Conservation (phyloP, 2,329 filamentous ascomycete species). For the Periconia digitata region DNA sequence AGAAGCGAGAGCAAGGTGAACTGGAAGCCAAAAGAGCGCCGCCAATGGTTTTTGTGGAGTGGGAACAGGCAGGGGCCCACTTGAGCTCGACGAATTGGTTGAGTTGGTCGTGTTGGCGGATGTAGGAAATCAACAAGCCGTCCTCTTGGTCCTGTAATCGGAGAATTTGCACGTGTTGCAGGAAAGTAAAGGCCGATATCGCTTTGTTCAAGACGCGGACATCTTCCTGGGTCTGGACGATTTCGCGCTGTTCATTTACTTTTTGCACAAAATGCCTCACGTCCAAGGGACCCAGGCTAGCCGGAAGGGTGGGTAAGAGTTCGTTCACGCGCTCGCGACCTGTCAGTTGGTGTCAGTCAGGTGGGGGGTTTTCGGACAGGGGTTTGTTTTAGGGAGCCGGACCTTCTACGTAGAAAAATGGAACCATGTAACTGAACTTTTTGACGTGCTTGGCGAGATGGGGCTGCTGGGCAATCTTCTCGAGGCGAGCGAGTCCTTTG, state of each 20-base stretch:
- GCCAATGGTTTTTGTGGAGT: conserved; percentile 61
- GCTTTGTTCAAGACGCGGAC: conserved; percentile 56
- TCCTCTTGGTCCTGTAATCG: conserved; percentile 63
- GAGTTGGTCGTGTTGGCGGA: conserved; percentile 51
- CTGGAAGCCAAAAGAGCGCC: conserved; percentile 58
- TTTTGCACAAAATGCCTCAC: conserved; percentile 49
- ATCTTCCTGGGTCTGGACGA: conserved; percentile 56
- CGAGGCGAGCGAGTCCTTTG: conserved; percentile 52
- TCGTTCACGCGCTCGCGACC: conserved; percentile 45
- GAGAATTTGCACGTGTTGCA: conserved; percentile 67
- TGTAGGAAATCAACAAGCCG: conserved; percentile 54
- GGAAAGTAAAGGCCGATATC: conserved; percentile 58
- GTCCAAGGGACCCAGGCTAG: conserved; percentile 40
- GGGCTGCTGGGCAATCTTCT: conserved; percentile 51
- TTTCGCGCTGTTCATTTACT: conserved; percentile 52
- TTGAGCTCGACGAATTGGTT: conserved; percentile 54
- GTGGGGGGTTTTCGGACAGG: conserved; percentile 10
- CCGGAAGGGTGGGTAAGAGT: conserved; percentile 39
- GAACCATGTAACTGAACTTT: conserved; percentile 63
- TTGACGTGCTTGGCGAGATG: conserved; percentile 58
- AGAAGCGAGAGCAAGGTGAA: conserved; percentile 62
- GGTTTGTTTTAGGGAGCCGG: conserved; percentile 18
- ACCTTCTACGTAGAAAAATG: conserved; percentile 61
- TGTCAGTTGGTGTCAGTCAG: conserved; percentile 28
- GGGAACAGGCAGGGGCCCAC: conserved; percentile 65